Conservation (phyloP, 2,329 filamentous ascomycete genomes). For the Thielaviopsis populi region DNA sequence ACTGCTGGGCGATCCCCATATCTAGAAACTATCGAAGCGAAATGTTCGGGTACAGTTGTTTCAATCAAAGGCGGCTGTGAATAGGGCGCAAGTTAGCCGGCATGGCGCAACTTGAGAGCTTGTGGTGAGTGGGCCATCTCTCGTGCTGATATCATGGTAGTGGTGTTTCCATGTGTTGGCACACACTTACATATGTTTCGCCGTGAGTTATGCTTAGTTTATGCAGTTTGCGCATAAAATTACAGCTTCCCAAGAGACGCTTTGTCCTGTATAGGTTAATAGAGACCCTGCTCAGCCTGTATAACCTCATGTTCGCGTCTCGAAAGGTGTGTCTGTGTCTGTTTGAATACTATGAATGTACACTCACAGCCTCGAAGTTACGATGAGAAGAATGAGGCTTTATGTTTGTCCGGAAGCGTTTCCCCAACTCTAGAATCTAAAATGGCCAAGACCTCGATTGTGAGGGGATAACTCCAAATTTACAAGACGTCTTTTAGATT, state of each 20-base stretch:
- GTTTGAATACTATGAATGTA: background rate
- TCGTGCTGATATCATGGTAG: background rate
- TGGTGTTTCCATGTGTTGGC: background rate
- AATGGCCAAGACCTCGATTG: background rate
- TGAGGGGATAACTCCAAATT: background rate
- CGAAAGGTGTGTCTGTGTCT: background rate
- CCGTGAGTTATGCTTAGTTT: slow-evolving; percentile 11
- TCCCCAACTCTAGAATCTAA: background rate
- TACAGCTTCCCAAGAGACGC: background rate
- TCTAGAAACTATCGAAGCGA: slow-evolving; percentile 46
- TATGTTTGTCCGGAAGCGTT: background rate
- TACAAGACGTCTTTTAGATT: background rate
- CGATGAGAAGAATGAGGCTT: background rate
- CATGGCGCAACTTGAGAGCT: background rate
- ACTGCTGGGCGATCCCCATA: slow-evolving; percentile 50
- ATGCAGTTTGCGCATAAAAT: background rate
- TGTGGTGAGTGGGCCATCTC: background rate
- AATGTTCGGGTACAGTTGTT: slow-evolving; percentile 58
- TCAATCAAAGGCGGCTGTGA: slow-evolving; percentile 48
- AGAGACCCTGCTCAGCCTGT: background rate
- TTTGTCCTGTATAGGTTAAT: background rate
- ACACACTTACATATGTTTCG: slow-evolving; percentile 5
- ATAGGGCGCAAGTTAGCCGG: background rate
- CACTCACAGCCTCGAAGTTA: background rate
- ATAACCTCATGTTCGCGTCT: background rate